Conservation (phyloP, 2,329 filamentous ascomycete species). For the Podosphaera xanthii region DNA sequence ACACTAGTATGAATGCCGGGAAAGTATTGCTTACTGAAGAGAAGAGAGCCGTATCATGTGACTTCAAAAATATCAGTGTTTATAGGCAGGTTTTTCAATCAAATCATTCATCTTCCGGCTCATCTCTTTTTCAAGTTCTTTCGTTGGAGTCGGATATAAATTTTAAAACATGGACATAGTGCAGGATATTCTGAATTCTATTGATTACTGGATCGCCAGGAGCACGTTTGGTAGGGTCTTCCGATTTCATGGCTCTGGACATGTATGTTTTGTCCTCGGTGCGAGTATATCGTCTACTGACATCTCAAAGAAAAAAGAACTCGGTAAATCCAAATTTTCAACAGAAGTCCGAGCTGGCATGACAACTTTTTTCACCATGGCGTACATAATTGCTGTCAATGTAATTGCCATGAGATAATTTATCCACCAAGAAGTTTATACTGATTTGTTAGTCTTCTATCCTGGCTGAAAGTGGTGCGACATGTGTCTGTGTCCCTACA, state of each 20-base stretch:
- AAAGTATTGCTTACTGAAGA: neutral
- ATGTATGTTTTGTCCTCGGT: constrained; percentile 21
- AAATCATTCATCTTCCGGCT: constrained; percentile 4
- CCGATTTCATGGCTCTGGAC: constrained; percentile 42
- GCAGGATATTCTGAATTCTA: constrained; percentile 1
- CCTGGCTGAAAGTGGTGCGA: constrained; percentile 53
- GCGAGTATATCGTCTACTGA: constrained; percentile 1
- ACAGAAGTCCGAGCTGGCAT: constrained; percentile 58
- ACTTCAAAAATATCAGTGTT: neutral
- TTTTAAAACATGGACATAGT: constrained; percentile 5
- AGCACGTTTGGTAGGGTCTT: constrained; percentile 33
- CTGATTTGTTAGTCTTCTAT: constrained; percentile 37
- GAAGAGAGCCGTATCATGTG: neutral
- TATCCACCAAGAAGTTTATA: constrained; percentile 10
- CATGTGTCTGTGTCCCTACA: constrained; percentile 35
- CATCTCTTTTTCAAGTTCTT: constrained; percentile 5
- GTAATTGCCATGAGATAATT: constrained; percentile 1
- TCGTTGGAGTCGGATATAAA: constrained; percentile 4
- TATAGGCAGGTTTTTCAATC: neutral
- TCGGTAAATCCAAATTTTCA: constrained; percentile 46
- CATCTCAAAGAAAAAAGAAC: constrained; percentile 33
- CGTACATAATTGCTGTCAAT: constrained; percentile 22
- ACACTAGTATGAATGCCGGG: neutral
- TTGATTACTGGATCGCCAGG: constrained; percentile 6
- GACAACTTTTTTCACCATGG: constrained; percentile 32